A percentile compares a stretch with the other conserved stretches of the same genome.
These are phyloP conservation scores for Alternaria panax DNA, from an alignment of 2,329 filamentous ascomycete genomes.

Conservation along the genomic window DNA sequence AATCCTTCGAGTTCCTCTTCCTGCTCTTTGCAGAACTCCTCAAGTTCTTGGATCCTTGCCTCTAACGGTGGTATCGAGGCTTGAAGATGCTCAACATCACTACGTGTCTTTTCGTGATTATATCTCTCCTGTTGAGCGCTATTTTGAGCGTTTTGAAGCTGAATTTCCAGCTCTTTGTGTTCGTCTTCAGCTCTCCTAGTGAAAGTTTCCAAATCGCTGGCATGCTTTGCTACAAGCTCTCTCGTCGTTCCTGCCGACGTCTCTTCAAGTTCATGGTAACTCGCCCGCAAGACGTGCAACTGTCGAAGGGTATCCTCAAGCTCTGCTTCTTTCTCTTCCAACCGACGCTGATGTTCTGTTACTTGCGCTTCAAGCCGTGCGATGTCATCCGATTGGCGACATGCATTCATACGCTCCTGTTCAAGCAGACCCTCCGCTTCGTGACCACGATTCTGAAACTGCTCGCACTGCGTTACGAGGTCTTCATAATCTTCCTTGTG, in stretches of 20 bases:
- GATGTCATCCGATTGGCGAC: constrained; percentile 31
- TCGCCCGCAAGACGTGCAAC: constrained; percentile 27
- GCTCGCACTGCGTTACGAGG: constrained; percentile 37
- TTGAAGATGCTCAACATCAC: constrained; percentile 27
- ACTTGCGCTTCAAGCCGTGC: constrained; percentile 26
- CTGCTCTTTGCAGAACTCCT: constrained; percentile 36
- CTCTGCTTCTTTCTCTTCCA: constrained; percentile 29
- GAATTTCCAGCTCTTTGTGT: constrained; percentile 21
- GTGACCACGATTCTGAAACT: constrained; percentile 39
- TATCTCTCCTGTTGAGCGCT: constrained; percentile 9
- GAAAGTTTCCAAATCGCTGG: constrained; percentile 23
- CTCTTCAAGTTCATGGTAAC: constrained; percentile 28
- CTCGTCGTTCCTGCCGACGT: constrained; percentile 27
- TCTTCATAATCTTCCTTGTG: constrained; percentile 17
- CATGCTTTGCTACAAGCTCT: constrained; percentile 26
- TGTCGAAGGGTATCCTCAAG: constrained; percentile 21
- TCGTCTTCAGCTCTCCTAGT: constrained; percentile 22
- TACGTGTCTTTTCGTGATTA: constrained; percentile 23
- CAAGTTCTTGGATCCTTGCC: constrained; percentile 33
- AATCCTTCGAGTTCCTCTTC: constrained; percentile 41
- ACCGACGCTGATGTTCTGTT: constrained; percentile 25
- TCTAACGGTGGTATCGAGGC: constrained; percentile 28
- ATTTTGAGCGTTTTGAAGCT: constrained; percentile 25
- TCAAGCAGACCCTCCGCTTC: constrained; percentile 34
- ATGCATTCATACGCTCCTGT: constrained; percentile 21